Conservation (phyloP, 208 protist species). For the Trypanosoma melophagium region DNA sequence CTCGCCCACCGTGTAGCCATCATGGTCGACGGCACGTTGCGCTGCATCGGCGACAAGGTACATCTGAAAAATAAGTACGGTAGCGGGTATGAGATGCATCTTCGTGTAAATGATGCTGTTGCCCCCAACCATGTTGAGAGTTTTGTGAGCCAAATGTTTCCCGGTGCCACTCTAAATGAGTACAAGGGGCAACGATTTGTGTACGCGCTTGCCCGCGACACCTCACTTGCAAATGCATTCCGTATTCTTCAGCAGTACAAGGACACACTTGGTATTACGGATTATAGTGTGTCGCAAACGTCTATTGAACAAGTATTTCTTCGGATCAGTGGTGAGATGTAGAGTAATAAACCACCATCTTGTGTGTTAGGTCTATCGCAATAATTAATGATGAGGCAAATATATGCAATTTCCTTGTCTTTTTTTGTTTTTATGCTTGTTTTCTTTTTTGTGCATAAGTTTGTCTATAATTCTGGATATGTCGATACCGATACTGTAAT, state of each 20-base stretch:
- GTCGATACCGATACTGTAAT: no score
- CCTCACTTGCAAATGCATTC: slow-evolving; percentile 51
- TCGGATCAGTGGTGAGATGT: slow-evolving; percentile 30
- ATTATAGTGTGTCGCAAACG: slow-evolving; percentile 74
- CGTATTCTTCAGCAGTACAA: slow-evolving; percentile 36
- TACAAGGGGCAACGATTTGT: slow-evolving; percentile 36
- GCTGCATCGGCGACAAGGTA: slow-evolving; percentile 84
- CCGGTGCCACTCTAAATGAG: slow-evolving; percentile 33
- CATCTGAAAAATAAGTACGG: slow-evolving; percentile 86
- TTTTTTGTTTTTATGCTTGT: neutral
- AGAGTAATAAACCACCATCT: neutral
- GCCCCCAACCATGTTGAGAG: slow-evolving; percentile 4
- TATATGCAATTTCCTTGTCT: neutral
- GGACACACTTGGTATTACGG: slow-evolving; percentile 45
- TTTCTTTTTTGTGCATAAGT: neutral
- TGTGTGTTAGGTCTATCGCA: neutral
- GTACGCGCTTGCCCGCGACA: slow-evolving; percentile 31
- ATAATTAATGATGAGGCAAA: neutral
- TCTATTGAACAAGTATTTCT: slow-evolving; percentile 77
- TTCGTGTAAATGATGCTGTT: slow-evolving; percentile 17
- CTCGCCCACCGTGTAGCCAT: slow-evolving; percentile 84
- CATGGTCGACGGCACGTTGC: slow-evolving; percentile 84
- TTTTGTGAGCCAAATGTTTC: slow-evolving; percentile 38
- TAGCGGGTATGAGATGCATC: slow-evolving; percentile 53
- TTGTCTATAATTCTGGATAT: no score